Conservation (phyloP, 2,329 filamentous ascomycete genomes). For the Amesomyces nigricolor region DNA sequence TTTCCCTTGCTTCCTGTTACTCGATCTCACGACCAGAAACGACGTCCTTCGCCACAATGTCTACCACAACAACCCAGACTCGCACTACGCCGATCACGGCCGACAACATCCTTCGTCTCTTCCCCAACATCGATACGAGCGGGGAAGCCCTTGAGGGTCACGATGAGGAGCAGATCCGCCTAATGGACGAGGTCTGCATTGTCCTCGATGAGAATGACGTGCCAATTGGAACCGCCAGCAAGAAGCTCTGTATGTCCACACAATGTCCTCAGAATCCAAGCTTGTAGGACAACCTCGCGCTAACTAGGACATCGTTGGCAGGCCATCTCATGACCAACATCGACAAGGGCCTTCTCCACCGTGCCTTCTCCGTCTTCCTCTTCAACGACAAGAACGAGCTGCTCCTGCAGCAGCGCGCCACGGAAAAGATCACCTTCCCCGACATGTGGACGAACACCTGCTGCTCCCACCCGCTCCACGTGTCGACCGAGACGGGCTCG, state of each 20-base stretch:
- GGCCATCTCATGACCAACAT: constrained; percentile 99
- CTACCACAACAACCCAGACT: constrained; percentile 42
- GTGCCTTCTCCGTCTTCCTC: constrained; percentile 95
- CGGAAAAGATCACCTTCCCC: constrained; percentile 98
- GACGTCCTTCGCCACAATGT: constrained; percentile 23
- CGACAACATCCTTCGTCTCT: constrained; percentile 78
- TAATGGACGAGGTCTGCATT: constrained; percentile 99
- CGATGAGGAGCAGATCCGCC: constrained; percentile 92
- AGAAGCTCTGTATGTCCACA: constrained; percentile 78
- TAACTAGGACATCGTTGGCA: constrained; percentile 34
- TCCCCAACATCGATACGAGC: constrained; percentile 72
- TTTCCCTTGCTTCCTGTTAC: no score
- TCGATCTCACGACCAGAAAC: no score
- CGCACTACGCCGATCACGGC: constrained; percentile 65
- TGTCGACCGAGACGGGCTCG: constrained; percentile 84
- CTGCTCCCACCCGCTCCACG: constrained; percentile 92
- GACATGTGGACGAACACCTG: constrained; percentile 99
- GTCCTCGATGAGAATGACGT: constrained; percentile 87
- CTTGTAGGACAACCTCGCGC: neutral
- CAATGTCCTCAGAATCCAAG: neutral
- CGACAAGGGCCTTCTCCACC: constrained; percentile 88
- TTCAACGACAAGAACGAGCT: constrained; percentile 92
- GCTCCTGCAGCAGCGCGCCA: constrained; percentile 88
- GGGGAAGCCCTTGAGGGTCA: constrained; percentile 79
- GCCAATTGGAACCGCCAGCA: constrained; percentile 93